A percentile compares a stretch with the other conserved stretches of the same genome.
phyloP scores from a whole-genome alignment of 345 rosid species.

The Raphanus raphanistrum region DNA sequence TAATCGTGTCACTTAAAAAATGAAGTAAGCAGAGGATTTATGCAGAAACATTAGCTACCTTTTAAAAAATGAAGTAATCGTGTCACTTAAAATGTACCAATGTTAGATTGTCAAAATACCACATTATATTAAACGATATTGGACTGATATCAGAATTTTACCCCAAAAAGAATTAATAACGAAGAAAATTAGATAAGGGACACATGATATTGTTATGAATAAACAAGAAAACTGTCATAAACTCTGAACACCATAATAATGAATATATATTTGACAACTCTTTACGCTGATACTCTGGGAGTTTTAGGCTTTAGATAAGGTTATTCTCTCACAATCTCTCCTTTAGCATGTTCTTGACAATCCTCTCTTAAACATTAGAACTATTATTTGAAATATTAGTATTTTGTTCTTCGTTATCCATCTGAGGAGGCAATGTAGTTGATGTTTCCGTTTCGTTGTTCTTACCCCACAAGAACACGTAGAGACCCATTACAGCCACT shows the following conservation, averaged over 20 bases:
- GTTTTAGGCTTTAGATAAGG: neutral
- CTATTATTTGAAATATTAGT: neutral
- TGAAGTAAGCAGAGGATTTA: neutral
- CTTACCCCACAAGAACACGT: constrained; percentile 84
- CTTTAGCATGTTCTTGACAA: no score
- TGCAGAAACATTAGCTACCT: neutral
- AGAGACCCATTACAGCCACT: constrained; percentile 56
- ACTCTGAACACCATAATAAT: no score
- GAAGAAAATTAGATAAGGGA: neutral
- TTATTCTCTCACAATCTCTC: neutral
- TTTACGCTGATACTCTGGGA: neutral
- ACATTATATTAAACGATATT: neutral
- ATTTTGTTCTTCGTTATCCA: constrained; percentile 1
- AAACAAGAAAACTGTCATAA: no score
- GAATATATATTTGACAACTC: neutral
- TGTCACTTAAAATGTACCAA: neutral
- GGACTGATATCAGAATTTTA: neutral
- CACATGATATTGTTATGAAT: no score
- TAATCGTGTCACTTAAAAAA: no score
- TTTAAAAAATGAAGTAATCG: neutral
- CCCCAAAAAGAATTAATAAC: neutral
- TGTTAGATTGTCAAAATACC: neutral
- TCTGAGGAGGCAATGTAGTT: neutral
- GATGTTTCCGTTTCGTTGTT: constrained; percentile 38
- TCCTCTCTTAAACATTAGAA: neutral